phyloP scores from a whole-genome alignment of 2,329 filamentous ascomycete species.

The Apiospora rasikravindrae region DNA sequence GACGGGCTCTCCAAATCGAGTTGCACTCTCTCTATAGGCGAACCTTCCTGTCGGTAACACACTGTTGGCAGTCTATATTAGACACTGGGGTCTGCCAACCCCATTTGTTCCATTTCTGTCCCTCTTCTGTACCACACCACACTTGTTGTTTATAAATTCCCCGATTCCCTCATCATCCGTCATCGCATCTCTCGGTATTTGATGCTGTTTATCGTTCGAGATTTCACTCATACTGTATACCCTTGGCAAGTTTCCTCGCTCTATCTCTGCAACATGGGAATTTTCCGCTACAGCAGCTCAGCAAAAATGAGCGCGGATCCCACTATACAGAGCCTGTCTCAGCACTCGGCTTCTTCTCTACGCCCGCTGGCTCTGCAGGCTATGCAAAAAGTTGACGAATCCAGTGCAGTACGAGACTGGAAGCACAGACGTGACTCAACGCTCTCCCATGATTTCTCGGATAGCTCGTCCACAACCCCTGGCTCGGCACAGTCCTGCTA shows the following conservation, averaged over 20 bases:
- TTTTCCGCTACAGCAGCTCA: constrained; percentile 25
- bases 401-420: background rate
- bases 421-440: background rate
- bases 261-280: constrained; percentile 19
- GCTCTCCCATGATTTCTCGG: constrained; percentile 15
- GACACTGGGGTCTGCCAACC: constrained; percentile 26
- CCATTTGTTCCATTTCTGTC: constrained; percentile 24
- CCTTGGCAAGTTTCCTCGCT: background rate
- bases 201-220: background rate
- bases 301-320: constrained; percentile 24
- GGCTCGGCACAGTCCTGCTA: constrained; percentile 28
- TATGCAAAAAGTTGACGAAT: constrained; percentile 8
- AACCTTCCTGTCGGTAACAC: constrained; percentile 30
- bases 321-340: constrained; percentile 8
- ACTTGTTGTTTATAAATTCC: background rate
- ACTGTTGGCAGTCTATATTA: constrained; percentile 37
- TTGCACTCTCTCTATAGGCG: constrained; percentile 30
- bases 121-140: constrained; percentile 27
- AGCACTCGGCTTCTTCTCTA: background rate
- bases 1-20: constrained; percentile 20
- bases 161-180: constrained; percentile 30
- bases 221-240: constrained; percentile 24
- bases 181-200: constrained; percentile 18
- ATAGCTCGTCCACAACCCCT: constrained; percentile 29
- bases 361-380: constrained; percentile 14